Percentiles rank a stretch among this genome's conserved stretches.
Conservation (phyloP, 805 yeast genomes). For the Torulaspora gathmanii region DNA sequence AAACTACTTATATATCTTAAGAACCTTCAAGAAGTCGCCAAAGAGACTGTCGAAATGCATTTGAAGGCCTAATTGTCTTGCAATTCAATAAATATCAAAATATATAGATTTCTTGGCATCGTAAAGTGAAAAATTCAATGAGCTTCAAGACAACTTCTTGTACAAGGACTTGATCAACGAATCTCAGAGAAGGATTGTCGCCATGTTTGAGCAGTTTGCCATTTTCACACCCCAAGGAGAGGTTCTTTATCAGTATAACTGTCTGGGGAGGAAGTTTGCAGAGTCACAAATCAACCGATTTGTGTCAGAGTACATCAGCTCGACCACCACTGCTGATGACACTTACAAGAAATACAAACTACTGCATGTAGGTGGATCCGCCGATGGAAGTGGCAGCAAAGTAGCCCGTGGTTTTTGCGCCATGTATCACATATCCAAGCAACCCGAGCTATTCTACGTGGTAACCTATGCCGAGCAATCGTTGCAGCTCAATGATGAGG, state of each 20-base stretch:
- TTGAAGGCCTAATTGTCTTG: neutral
- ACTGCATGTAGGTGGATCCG: constrained; percentile 13
- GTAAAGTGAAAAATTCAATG: constrained; percentile 1
- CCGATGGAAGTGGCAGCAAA: neutral
- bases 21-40: too few species aligned
- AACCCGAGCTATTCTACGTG: constrained; percentile 34
- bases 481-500: constrained; percentile 42
- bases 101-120: neutral
- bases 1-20: too few species aligned
- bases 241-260: constrained; percentile 29
- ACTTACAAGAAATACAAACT: constrained; percentile 18
- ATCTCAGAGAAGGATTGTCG: neutral
- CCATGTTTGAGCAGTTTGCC: constrained; percentile 34
- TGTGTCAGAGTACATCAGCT: constrained; percentile 24
- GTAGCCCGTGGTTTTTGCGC: constrained; percentile 19
- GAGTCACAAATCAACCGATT: constrained; percentile 31
- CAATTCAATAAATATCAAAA: neutral
- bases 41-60: too few species aligned
- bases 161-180: too few species aligned
- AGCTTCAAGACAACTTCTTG: neutral
- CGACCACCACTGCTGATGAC: constrained; percentile 24
- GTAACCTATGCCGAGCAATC: constrained; percentile 43
- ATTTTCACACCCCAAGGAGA: constrained; percentile 32
- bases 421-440: constrained; percentile 32
- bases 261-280: constrained; percentile 29